A percentile compares a stretch with the other conserved stretches of the same genome.
Evolutionary conservation across 176 grass and related monocot genomes (phyloP).

Genomic region (Paspalum vaginatum): DNA sequence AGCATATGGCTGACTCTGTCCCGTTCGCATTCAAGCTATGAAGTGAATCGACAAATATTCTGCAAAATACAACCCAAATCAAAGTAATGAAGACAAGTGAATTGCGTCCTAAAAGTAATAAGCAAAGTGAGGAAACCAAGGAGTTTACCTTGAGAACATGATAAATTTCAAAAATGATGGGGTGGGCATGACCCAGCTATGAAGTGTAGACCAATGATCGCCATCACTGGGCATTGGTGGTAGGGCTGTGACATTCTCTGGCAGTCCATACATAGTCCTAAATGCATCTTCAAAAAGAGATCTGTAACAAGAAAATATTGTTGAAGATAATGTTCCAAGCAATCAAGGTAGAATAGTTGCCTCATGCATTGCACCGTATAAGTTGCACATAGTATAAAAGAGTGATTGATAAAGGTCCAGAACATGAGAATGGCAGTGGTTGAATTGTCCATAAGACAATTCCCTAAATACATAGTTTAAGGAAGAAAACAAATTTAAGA

Average conservation of each 20-base stretch:
- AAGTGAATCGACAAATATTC: conserved; percentile 97
- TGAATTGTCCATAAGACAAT: conserved; percentile 17
- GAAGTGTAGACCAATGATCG: conserved; percentile 82
- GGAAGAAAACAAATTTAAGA: conserved; percentile 18
- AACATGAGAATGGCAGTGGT: neutral
- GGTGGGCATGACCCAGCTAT: conserved; percentile 99
- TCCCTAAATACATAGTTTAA: conserved; percentile 13
- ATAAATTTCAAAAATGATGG: conserved; percentile 93
- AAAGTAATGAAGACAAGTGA: conserved; percentile 23
- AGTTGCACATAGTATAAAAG: conserved; percentile 18
- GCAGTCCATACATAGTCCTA: conserved; percentile 87
- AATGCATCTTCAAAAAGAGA: conserved; percentile 78
- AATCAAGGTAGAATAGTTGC: conserved; percentile 29
- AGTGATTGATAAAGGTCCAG: neutral
- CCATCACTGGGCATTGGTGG: conserved; percentile 85
- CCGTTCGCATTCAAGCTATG: conserved; percentile 69
- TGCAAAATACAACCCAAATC: conserved; percentile 39
- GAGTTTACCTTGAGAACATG: conserved; percentile 89
- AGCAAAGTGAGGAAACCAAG: neutral
- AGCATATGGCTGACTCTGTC: conserved; percentile 52
- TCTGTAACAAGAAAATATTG: conserved; percentile 43
- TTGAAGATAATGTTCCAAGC: conserved; percentile 40
- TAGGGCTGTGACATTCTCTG: conserved; percentile 54
- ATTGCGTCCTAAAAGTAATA: conserved; percentile 22
- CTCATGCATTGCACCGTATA: neutral